Percentiles rank a stretch among this genome's conserved stretches.
Evolutionary conservation across 208 protist species (phyloP).

Genomic region (Naegleria gruberi): DNA sequence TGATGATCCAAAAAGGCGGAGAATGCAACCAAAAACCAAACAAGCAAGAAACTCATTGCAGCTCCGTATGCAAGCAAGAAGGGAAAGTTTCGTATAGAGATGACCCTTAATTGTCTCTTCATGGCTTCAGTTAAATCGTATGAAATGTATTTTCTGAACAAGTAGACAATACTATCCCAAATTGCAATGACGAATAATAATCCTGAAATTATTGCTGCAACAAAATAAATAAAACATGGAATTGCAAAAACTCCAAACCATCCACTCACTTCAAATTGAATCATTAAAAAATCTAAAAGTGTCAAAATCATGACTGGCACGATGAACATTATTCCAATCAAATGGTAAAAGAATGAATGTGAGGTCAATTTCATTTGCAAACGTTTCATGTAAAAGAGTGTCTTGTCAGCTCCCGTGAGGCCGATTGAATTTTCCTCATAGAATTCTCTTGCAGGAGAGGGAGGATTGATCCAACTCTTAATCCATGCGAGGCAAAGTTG

Average conservation of each 20-base stretch:
- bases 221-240: not conserved
- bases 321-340: not conserved
- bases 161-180: not conserved
- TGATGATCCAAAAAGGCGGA: not conserved
- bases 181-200: not conserved
- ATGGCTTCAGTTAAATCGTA: not conserved
- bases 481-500: not conserved
- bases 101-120: not conserved
- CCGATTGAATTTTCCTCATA: not conserved
- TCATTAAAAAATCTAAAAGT: not conserved
- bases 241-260: not conserved
- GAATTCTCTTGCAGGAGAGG: not conserved
- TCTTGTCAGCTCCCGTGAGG: not conserved
- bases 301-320: not conserved
- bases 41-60: not conserved
- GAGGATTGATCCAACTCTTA: not conserved
- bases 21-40: not conserved
- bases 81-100: not conserved
- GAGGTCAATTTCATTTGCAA: not conserved
- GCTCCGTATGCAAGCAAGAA: not conserved
- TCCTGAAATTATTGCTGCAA: not conserved
- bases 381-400: not conserved
- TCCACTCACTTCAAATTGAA: not conserved
- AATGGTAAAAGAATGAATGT: not conserved
- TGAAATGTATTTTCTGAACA: not conserved